These are phyloP conservation scores for Aspergillus neoniger DNA, from an alignment of 2,329 filamentous ascomycete genomes.

Conservation along the genomic window DNA sequence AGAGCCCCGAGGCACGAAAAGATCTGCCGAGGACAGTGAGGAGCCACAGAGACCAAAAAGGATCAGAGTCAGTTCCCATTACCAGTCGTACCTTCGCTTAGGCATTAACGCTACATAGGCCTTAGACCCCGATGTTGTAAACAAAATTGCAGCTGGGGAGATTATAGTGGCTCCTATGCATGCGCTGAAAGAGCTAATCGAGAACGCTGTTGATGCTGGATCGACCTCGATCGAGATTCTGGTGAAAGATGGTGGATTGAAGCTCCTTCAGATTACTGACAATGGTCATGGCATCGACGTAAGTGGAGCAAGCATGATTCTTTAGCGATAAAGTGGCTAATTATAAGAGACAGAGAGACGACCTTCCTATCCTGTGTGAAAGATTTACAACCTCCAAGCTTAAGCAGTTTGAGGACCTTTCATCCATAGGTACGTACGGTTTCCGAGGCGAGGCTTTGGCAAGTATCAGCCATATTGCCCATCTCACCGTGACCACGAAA, in stretches of 20 bases:
- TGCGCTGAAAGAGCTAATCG: conserved; percentile 92
- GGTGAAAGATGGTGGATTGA: conserved; percentile 92
- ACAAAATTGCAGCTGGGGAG: conserved; percentile 97
- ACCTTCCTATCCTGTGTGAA: conserved; percentile 88
- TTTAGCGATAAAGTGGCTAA: conserved; percentile 10
- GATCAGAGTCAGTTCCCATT: conserved; percentile 40
- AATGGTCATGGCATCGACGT: conserved; percentile 96
- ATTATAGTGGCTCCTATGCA: conserved; percentile 98
- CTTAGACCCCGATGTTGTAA: conserved; percentile 88
- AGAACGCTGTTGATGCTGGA: conserved; percentile 97
- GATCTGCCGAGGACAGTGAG: conserved; percentile 50
- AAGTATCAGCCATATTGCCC: conserved; percentile 97
- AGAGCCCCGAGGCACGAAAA: conserved; percentile 49
- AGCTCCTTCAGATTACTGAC: conserved; percentile 93
- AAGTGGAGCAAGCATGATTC: conserved; percentile 32
- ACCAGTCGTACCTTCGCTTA: not conserved
- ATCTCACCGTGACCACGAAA: conserved; percentile 91
- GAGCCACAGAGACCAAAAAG: conserved; percentile 49
- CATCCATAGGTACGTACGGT: conserved; percentile 91
- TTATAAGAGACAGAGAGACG: conserved; percentile 68
- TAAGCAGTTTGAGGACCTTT: conserved; percentile 87
- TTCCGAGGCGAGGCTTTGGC: conserved; percentile 95
- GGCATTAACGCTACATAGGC: conserved; percentile 57
- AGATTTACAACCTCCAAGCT: conserved; percentile 97
- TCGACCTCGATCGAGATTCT: conserved; percentile 87